These are phyloP conservation scores for Lagenaria siceraria DNA, from an alignment of 306 rosid genomes.

Conservation along the genomic window DNA sequence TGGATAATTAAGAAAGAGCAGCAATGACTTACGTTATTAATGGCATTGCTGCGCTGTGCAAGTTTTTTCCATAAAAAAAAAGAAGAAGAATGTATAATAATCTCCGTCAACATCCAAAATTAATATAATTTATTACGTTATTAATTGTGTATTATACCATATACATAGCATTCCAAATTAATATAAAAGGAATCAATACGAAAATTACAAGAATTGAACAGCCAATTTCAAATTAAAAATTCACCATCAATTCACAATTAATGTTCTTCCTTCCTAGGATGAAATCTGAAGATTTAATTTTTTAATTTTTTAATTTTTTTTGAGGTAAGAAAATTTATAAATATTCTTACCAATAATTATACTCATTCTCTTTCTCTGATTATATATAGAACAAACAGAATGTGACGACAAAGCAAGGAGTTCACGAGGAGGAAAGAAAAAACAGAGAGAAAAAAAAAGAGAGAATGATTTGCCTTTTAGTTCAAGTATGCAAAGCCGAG, in stretches of 20 bases:
- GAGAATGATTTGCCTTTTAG: constrained; percentile 19
- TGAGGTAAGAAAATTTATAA: too few species aligned
- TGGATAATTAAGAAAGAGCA: background rate
- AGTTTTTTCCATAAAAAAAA: background rate
- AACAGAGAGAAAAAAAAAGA: background rate
- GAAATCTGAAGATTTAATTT: background rate
- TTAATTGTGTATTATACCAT: background rate
- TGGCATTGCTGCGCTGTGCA: background rate
- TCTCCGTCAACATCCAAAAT: too few species aligned
- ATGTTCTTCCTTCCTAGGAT: background rate
- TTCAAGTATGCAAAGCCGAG: constrained; percentile 21
- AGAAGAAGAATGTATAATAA: too few species aligned
- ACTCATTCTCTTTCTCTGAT: background rate
- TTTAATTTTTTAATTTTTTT: too few species aligned
- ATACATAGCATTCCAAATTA: background rate
- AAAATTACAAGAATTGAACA: background rate
- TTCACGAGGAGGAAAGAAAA: constrained; percentile 7
- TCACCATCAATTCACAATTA: background rate
- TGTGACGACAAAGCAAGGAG: background rate
- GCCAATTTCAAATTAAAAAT: background rate
- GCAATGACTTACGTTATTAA: background rate
- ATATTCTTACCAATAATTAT: background rate
- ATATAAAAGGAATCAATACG: background rate
- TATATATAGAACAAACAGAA: too few species aligned
- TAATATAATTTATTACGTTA: background rate